Conservation (phyloP, 2,329 filamentous ascomycete genomes). For the Sporothrix variecibatus region DNA sequence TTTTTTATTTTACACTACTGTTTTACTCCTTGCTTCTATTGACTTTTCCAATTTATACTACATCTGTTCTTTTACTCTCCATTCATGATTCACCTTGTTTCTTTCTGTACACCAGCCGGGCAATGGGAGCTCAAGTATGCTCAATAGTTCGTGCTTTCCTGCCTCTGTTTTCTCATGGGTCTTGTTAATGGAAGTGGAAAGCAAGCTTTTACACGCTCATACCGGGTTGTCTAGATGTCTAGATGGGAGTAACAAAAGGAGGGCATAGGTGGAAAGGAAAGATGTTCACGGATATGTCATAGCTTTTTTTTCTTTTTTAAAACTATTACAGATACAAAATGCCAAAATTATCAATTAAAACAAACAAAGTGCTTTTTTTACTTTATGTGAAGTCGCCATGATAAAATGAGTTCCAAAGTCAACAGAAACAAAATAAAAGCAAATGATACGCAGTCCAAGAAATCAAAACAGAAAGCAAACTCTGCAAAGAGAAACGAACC, state of each 20-base stretch:
- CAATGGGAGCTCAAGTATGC: not conserved
- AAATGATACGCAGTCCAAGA: not conserved
- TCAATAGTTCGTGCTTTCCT: not conserved
- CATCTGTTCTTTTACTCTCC: not conserved
- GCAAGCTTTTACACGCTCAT: not conserved
- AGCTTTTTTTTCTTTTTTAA: not conserved
- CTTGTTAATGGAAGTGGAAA: not conserved
- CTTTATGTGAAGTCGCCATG: slow-evolving; percentile 3
- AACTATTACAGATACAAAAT: not conserved
- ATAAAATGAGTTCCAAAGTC: not conserved
- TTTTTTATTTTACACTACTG: not conserved
- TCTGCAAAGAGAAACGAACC: not conserved
- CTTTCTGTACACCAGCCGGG: not conserved
- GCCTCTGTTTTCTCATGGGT: not conserved
- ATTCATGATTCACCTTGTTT: not conserved
- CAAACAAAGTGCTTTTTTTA: not conserved
- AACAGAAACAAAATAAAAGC: not conserved
- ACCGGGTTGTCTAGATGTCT: not conserved
- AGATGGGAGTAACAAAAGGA: not conserved
- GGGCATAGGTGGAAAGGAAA: not conserved
- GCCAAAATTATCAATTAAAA: not conserved
- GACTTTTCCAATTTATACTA: not conserved
- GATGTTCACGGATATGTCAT: not conserved
- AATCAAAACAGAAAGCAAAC: not conserved
- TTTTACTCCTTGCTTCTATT: not conserved